A percentile compares a stretch with the other conserved stretches of the same genome.
Evolutionary conservation across 2,329 filamentous ascomycete species (phyloP).

Genomic region (Xylaria polymorpha): DNA sequence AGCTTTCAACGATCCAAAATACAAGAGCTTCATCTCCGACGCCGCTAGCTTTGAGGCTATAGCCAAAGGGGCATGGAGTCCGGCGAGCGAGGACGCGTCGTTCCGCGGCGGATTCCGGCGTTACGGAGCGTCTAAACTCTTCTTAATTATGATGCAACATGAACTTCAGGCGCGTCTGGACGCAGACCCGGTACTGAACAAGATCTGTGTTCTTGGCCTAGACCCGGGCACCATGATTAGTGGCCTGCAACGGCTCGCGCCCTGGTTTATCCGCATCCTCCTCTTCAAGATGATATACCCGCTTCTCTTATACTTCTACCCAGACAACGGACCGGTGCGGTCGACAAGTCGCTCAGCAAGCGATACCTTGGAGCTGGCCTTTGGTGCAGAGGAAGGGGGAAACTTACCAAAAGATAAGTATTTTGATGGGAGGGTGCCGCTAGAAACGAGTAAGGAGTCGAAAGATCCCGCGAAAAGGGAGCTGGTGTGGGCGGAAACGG

Average conservation of each 20-base stretch:
- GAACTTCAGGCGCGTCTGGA: constrained; percentile 45
- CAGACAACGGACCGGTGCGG: constrained; percentile 14
- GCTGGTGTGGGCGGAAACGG: constrained; percentile 28
- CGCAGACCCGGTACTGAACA: constrained; percentile 31
- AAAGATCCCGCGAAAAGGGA: no score
- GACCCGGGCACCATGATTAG: constrained; percentile 33
- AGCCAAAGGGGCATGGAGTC: constrained; percentile 44
- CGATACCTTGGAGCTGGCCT: constrained; percentile 10
- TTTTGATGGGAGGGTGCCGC: constrained; percentile 15
- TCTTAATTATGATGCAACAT: constrained; percentile 47
- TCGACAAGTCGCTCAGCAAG: constrained; percentile 6
- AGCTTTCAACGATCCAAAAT: no score
- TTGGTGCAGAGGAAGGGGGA: not conserved
- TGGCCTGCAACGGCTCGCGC: constrained; percentile 16
- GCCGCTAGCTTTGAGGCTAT: no score
- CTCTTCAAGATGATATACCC: constrained; percentile 26
- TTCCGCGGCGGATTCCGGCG: constrained; percentile 42
- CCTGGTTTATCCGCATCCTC: constrained; percentile 29
- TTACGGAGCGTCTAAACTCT: constrained; percentile 48
- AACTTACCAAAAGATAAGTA: constrained; percentile 24
- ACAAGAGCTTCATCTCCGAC: no score
- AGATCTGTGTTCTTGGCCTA: no score
- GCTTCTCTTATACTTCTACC: constrained; percentile 9
- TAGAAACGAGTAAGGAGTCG: no score
- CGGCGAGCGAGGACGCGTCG: constrained; percentile 41